Percentiles rank a stretch among this genome's conserved stretches.
Evolutionary conservation across 306 rosid genomes (phyloP).

Genomic region (Castanea crenata): DNA sequence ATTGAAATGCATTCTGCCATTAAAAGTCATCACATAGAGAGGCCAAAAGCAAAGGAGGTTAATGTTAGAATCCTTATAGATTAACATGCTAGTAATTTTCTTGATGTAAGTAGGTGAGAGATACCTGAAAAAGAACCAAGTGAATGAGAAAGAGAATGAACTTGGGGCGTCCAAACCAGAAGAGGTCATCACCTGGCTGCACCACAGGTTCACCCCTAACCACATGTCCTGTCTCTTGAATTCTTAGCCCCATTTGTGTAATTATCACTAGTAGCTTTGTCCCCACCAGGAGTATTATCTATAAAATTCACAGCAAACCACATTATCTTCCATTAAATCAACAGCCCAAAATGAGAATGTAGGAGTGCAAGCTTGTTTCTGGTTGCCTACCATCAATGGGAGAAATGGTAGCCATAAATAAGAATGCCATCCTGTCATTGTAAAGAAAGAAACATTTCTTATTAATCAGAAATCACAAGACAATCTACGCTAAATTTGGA

Average conservation of each 20-base stretch:
- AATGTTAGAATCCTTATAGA: neutral
- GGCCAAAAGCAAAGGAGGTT: neutral
- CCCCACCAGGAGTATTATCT: constrained; percentile 78
- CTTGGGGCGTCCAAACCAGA: constrained; percentile 73
- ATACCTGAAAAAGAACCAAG: constrained; percentile 75
- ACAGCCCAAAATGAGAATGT: neutral
- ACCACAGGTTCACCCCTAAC: constrained; percentile 75
- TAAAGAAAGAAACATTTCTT: neutral
- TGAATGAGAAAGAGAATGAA: constrained; percentile 66
- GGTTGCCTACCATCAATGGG: constrained; percentile 64
- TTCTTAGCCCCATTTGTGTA: constrained; percentile 63
- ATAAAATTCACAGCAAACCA: constrained; percentile 15
- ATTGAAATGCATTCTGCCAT: constrained; percentile 76
- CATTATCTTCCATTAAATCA: neutral
- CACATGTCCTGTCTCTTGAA: constrained; percentile 63
- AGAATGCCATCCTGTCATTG: constrained; percentile 65
- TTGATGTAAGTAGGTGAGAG: neutral
- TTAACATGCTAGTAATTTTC: neutral
- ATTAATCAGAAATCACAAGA: neutral
- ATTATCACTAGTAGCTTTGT: constrained; percentile 72
- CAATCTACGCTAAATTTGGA: neutral
- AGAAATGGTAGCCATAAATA: constrained; percentile 78
- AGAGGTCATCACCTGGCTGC: constrained; percentile 67
- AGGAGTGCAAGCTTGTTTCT: neutral
- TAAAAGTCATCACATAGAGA: neutral